Conservation (phyloP, 1,284 basidiomycete species). For the Cutaneotrichosporon curvatum region DNA sequence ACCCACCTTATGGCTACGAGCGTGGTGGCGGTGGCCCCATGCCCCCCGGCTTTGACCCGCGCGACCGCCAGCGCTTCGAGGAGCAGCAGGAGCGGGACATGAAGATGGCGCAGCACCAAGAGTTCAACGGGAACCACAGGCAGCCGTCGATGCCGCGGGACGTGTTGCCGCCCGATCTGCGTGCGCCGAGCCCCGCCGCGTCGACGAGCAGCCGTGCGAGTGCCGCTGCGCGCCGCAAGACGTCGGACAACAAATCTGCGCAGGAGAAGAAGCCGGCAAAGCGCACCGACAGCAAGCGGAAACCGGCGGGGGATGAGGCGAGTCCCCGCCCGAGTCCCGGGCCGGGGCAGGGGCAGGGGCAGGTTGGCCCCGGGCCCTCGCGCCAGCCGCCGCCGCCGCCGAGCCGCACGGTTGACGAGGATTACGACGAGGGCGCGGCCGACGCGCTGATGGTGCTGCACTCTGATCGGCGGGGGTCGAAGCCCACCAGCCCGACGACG, state of each 20-base stretch:
- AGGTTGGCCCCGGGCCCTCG: not conserved
- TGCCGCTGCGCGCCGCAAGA: slow-evolving; percentile 11
- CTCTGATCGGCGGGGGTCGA: slow-evolving; percentile 27
- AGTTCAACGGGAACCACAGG: not conserved
- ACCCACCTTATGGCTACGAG: slow-evolving; percentile 21
- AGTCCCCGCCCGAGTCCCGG: slow-evolving; percentile 12
- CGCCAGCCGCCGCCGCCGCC: slow-evolving; percentile 1
- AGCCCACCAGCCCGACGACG: slow-evolving; percentile 7
- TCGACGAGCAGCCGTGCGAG: slow-evolving; percentile 26
- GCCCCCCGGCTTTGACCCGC: slow-evolving; percentile 9
- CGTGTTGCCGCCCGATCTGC: slow-evolving; percentile 14
- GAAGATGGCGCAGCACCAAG: not conserved
- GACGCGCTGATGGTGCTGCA: slow-evolving; percentile 45
- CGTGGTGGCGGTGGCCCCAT: slow-evolving; percentile 4
- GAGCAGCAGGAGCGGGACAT: slow-evolving; percentile 6
- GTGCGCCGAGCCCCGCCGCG: slow-evolving; percentile 32
- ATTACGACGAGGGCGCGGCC: slow-evolving; percentile 44
- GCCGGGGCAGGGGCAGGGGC: slow-evolving; percentile 6
- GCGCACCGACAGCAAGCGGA: slow-evolving; percentile 3
- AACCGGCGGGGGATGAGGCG: slow-evolving; percentile 11
- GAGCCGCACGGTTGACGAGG: slow-evolving; percentile 38
- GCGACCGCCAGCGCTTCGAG: slow-evolving; percentile 8
- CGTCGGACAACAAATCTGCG: slow-evolving; percentile 6
- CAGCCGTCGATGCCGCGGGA: slow-evolving; percentile 12
- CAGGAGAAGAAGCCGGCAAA: not conserved